Evolutionary conservation across 2,329 filamentous ascomycete species (phyloP), one percentile per base, ranked within the genome.

Genomic region (Alternaria incomplexa): DNA sequence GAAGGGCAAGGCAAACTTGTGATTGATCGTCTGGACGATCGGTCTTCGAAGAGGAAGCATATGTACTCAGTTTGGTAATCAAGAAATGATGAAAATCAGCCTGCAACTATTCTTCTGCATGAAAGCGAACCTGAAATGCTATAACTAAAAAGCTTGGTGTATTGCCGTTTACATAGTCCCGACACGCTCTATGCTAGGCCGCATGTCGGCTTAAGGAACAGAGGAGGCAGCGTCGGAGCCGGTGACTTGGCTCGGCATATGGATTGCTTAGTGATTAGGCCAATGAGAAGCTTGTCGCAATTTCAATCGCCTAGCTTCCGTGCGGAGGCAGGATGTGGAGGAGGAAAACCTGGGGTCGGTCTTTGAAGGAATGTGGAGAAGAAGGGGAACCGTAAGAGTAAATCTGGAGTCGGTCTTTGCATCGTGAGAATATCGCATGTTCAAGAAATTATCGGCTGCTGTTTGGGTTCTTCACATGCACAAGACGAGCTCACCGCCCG

Each of bases 1-100:
- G 81, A 86, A 85, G 59, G 69, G 71, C 43, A 74, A 71, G 61
- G 73, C 76, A 23, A 77, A 77, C 53, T 70, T 76, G 23, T 77
- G 54, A 71, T 32, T 5, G 26, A 10, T 22, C 20, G 2, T 45
- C 17, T 20, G 51, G 7, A 45, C 43, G 23, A 13, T 48, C 5
- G 23, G 13, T 6, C 13, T 44, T 15, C 10, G 7, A 40, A 6
- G 12, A 9, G 8, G 30, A 46, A 15, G 25, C 13, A 52, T 7
- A 11, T 51, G 28, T 36, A 25, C 23, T 52, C 4, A 17, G 3
- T 4, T 3, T 3, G 36, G 20, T 12, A 40, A 36, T 25, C 9
- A 25, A 36, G 30, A 40, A 6, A 36, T 5, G 22, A n/a, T 12
- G 5, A 22, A n/a, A n/a, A 36, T 12, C 20, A 17, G 26, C 8